A percentile compares a stretch with the other conserved stretches of the same genome.
These are phyloP conservation scores for Galerina sulciceps DNA, from an alignment of 768 basidiomycete genomes.

Conservation along the genomic window DNA sequence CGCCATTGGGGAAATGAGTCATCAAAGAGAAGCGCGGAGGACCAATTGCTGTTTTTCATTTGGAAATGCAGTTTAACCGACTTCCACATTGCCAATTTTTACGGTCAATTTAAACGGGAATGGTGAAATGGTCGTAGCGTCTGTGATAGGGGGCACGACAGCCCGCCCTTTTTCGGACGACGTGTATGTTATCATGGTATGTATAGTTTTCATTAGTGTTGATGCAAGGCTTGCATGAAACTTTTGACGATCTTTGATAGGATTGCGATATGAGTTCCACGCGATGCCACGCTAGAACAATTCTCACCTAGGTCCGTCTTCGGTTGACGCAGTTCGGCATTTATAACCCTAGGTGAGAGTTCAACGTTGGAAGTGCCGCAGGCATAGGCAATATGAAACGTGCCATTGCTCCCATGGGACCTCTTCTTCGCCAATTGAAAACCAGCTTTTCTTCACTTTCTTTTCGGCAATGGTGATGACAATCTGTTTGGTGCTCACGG, in stretches of 20 bases:
- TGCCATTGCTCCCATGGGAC: conserved; percentile 90
- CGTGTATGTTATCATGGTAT: conserved; percentile 76
- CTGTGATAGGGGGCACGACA: conserved; percentile 81
- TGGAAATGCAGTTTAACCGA: conserved; percentile 31
- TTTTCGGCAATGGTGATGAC: conserved; percentile 79
- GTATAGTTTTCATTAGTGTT: conserved; percentile 67
- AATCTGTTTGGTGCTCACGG: conserved; percentile 45
- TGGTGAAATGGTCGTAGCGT: conserved; percentile 75
- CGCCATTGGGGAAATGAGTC: too few species aligned
- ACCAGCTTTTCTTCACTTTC: conserved; percentile 79
- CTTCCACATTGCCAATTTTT: conserved; percentile 68
- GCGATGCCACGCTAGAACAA: neutral
- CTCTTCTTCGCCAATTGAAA: conserved; percentile 78
- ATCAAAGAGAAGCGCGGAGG: too few species aligned
- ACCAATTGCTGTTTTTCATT: too few species aligned
- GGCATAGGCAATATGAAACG: conserved; percentile 6
- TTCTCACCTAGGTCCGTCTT: conserved; percentile 60
- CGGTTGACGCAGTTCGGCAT: conserved; percentile 78
- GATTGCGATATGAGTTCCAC: neutral
- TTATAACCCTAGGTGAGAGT: conserved; percentile 62
- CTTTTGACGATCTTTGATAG: conserved; percentile 40
- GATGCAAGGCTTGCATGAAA: conserved; percentile 63
- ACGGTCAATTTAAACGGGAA: conserved; percentile 78
- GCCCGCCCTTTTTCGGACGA: conserved; percentile 78
- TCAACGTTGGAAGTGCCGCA: neutral